Conservation (phyloP, 1,139 yeast species). For the Debaryomyces robertsiae region DNA sequence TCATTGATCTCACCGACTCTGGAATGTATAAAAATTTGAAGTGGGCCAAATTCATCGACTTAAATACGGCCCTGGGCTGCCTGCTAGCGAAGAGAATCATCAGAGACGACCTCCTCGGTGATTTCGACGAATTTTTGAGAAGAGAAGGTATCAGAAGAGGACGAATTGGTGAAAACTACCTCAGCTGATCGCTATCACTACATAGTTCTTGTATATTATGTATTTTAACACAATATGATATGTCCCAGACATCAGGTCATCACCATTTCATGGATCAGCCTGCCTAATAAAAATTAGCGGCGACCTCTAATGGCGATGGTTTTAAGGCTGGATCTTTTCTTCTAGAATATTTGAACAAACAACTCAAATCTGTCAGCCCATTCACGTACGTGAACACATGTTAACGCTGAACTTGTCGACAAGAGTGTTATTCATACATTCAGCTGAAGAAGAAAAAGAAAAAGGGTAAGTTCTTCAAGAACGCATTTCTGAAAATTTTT, state of each 20-base stretch:
- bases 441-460: constrained; percentile 9
- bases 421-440: constrained; percentile 13
- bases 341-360: constrained; percentile 28
- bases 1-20: constrained; percentile 52
- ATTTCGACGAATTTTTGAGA: constrained; percentile 31
- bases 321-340: constrained; percentile 46
- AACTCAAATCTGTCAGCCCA: constrained; percentile 23
- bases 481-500: neutral
- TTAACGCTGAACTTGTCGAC: constrained; percentile 23
- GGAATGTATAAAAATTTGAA: constrained; percentile 59
- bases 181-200: constrained; percentile 17
- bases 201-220: constrained; percentile 5
- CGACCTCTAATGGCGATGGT: constrained; percentile 97
- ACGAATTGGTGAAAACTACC: constrained; percentile 48
- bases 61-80: constrained; percentile 33
- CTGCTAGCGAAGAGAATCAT: constrained; percentile 35
- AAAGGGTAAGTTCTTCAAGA: neutral
- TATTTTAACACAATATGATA: constrained; percentile 15
- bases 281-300: constrained; percentile 43
- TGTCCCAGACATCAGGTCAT: constrained; percentile 85
- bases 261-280: constrained; percentile 80
- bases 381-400: constrained; percentile 13
- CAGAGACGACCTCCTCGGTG: constrained; percentile 33
- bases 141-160: constrained; percentile 46
- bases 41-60: constrained; percentile 54